phyloP scores from a whole-genome alignment of 2,329 filamentous ascomycete genomes.

The Beauveria scarabaeidicola region DNA sequence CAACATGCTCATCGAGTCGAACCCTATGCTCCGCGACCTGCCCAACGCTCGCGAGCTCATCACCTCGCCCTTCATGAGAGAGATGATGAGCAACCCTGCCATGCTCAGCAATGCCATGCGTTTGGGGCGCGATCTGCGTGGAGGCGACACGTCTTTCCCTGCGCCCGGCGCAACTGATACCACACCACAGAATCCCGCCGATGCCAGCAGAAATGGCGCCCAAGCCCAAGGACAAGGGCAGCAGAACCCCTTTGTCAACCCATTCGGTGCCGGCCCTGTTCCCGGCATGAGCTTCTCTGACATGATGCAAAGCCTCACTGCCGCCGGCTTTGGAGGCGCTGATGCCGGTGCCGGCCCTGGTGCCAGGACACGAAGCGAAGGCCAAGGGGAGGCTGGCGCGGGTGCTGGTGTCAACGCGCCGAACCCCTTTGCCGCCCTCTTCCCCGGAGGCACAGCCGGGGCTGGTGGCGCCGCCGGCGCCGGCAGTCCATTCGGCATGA shows the following conservation, averaged over 20 bases:
- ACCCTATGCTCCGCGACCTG: constrained; percentile 70
- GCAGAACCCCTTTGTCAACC: constrained; percentile 19
- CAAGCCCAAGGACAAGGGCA: neutral
- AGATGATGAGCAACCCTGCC: constrained; percentile 88
- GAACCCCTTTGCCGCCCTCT: constrained; percentile 63
- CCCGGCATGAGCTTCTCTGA: constrained; percentile 14
- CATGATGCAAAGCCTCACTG: constrained; percentile 19
- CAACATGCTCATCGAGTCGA: constrained; percentile 88
- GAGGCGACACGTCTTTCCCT: constrained; percentile 59
- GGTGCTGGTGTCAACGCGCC: constrained; percentile 16
- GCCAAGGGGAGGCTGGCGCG: neutral
- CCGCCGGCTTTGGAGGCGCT: constrained; percentile 23
- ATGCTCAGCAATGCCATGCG: constrained; percentile 74
- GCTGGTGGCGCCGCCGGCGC: constrained; percentile 30
- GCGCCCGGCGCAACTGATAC: constrained; percentile 88
- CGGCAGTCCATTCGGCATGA: constrained; percentile 37
- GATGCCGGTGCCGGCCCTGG: constrained; percentile 10
- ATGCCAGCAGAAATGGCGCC: constrained; percentile 23
- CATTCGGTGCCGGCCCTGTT: constrained; percentile 19
- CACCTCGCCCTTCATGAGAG: constrained; percentile 77
- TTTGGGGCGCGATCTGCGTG: constrained; percentile 65
- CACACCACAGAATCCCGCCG: constrained; percentile 48
- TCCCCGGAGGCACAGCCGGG: constrained; percentile 30
- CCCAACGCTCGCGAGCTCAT: constrained; percentile 77
- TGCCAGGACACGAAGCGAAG: too few species aligned